Base-by-base conservation (phyloP, 2,329 filamentous ascomycete species). In the Zasmidium angulare region DNA sequence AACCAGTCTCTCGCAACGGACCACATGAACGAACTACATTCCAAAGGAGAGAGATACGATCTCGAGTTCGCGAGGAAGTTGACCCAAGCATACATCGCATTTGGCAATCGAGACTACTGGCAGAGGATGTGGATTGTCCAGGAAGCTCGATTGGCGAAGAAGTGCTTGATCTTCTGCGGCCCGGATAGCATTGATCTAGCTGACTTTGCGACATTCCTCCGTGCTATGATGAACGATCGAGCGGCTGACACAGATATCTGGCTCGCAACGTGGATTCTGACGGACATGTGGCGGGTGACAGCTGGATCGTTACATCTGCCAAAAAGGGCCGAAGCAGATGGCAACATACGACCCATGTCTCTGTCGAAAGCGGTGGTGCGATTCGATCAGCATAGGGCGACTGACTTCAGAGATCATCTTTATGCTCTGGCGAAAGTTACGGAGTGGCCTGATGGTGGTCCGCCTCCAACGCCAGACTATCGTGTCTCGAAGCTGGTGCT, bases 41-140 rank as follows among this genome's bases (percentile, higher is more conserved):
- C 46, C 20, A 2, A 4, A 21, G 19, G 11, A 20, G 23, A 20
- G 10, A 19, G 4, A 12, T 22, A 49, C 19, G 46, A 22, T 22
- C 20, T 49, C 17, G 46, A 49, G 3, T 21, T 49, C 20, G 20
- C 4, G 4, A 24, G 46, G 20, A 20, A 22, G 11, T 49, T 22
- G 3, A 49, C 14, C 4, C 3, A 10, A 49, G 46, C 46, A 4
- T 49, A 49, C 17, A 49, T 19, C 22, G 46, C 11, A 11, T 49
- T 49, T 49, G 46, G 46, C 23, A 40, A 54, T 20, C 26, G 36
- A 21, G 22, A 29, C 14, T 46, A 54, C 36, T 54, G 51, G 51
- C 21, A 21, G 21, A 23, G 51, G 14, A 54, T 54, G 51, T 54
- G 51, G 51, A 54, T 54, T 23, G 36, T 54, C 4, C 51, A 54